Evolutionary conservation across 345 rosid genomes (phyloP).

Genomic region (Salix viminalis): DNA sequence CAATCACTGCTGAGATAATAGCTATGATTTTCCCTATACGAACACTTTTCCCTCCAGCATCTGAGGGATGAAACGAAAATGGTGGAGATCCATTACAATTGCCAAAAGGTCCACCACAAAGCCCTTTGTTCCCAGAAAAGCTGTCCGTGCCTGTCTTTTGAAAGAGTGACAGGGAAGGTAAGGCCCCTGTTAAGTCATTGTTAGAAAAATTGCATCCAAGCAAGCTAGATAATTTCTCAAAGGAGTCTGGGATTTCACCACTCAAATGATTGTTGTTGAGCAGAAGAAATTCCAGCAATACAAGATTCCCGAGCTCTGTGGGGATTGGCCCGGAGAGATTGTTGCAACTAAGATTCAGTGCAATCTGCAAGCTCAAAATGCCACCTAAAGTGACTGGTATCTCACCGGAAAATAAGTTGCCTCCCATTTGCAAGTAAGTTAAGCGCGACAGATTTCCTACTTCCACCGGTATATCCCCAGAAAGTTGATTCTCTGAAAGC

Average conservation of each 20-base stretch:
- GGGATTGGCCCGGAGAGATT: slow-evolving; percentile 71
- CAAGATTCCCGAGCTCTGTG: slow-evolving; percentile 61
- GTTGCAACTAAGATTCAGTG: slow-evolving; percentile 81
- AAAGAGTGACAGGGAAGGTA: slow-evolving; percentile 51
- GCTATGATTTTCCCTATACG: slow-evolving; percentile 54
- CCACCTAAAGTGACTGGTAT: slow-evolving; percentile 62
- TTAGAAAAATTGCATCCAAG: slow-evolving; percentile 77
- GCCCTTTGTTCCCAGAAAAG: slow-evolving; percentile 61
- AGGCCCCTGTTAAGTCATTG: slow-evolving; percentile 65
- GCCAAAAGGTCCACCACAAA: slow-evolving; percentile 66
- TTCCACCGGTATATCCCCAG: slow-evolving; percentile 49
- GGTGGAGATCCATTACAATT: slow-evolving; percentile 41
- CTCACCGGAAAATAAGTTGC: slow-evolving; percentile 54
- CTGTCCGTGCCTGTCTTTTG: slow-evolving; percentile 42
- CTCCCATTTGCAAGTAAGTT: slow-evolving; percentile 86
- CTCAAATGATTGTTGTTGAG: slow-evolving; percentile 74
- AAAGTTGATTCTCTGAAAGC: slow-evolving; percentile 67
- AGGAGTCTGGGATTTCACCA: slow-evolving; percentile 69
- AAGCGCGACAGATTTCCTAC: slow-evolving; percentile 61
- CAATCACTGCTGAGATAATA: slow-evolving; percentile 58
- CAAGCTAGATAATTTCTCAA: slow-evolving; percentile 61
- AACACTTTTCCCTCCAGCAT: slow-evolving; percentile 14
- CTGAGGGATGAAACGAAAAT: slow-evolving; percentile 28
- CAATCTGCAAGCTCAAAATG: slow-evolving; percentile 72
- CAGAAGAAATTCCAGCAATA: slow-evolving; percentile 51